Conservation (phyloP, 495 filamentous ascomycete species). For the Penicillium waksmanii region DNA sequence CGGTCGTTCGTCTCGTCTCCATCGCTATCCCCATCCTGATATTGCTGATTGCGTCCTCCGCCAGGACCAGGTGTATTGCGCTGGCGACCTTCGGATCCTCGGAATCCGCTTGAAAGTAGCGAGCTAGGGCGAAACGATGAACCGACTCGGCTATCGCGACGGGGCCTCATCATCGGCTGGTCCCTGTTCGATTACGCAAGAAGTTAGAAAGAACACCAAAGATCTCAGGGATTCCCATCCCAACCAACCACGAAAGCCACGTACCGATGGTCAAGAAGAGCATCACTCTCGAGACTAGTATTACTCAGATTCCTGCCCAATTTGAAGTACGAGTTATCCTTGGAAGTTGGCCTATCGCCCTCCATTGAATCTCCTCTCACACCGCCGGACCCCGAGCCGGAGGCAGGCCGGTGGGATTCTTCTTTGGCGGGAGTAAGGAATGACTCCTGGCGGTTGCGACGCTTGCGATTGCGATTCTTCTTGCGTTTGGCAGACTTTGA, state of each 20-base stretch:
- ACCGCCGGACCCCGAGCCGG: constrained; percentile 27
- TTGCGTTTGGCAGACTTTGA: constrained; percentile 40
- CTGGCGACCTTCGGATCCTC: constrained; percentile 27
- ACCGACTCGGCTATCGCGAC: constrained; percentile 61
- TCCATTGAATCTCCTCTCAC: constrained; percentile 33
- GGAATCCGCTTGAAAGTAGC: constrained; percentile 31
- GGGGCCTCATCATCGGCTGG: constrained; percentile 69
- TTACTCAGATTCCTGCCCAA: constrained; percentile 66
- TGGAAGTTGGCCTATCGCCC: constrained; percentile 32
- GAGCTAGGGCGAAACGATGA: constrained; percentile 53
- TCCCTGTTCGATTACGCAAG: constrained; percentile 50
- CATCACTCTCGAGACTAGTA: constrained; percentile 82
- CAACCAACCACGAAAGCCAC: constrained; percentile 6
- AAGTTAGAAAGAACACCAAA: constrained; percentile 7
- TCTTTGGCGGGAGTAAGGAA: constrained; percentile 37
- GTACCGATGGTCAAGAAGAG: constrained; percentile 79
- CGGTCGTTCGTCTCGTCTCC: constrained; percentile 42
- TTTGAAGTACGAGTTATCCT: constrained; percentile 58
- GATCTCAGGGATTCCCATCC: neutral
- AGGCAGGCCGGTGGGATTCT: constrained; percentile 27
- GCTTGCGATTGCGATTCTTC: constrained; percentile 48
- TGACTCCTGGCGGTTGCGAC: constrained; percentile 45
- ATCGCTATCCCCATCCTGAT: constrained; percentile 56
- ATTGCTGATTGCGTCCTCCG: constrained; percentile 28
- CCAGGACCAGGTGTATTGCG: constrained; percentile 35